Evolutionary conservation across 495 filamentous ascomycete species (phyloP).

Genomic region (Thermochaetoides thermophila): DNA sequence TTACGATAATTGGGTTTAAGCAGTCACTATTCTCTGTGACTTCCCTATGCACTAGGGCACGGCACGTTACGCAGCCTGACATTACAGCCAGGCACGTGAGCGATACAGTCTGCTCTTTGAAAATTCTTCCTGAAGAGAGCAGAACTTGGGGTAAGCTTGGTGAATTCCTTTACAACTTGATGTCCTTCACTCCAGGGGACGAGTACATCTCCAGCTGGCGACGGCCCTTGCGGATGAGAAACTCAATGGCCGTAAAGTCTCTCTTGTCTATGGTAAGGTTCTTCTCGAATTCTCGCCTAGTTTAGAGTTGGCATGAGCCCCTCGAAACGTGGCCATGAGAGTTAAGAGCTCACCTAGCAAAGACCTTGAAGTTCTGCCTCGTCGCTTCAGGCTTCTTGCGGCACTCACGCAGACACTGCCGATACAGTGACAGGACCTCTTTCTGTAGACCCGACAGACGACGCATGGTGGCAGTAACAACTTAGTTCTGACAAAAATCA

Average conservation of each 20-base stretch:
- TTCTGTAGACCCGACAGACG: conserved; percentile 85
- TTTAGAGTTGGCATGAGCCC: conserved; percentile 30
- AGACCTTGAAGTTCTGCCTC: conserved; percentile 24
- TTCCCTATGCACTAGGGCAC: too few relatives aligned
- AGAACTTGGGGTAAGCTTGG: too few relatives aligned
- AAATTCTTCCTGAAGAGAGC: too few relatives aligned
- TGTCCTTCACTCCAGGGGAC: conserved; percentile 69
- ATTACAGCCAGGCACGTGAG: too few relatives aligned
- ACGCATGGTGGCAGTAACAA: conserved; percentile 24
- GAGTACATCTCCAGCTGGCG: conserved; percentile 79
- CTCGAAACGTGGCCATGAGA: neutral
- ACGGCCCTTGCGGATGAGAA: conserved; percentile 67
- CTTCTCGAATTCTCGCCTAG: conserved; percentile 77
- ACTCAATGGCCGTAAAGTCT: conserved; percentile 81
- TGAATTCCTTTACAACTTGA: too few relatives aligned
- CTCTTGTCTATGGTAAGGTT: conserved; percentile 60
- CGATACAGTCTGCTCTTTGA: too few relatives aligned
- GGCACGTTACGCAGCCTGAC: too few relatives aligned
- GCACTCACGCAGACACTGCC: conserved; percentile 65
- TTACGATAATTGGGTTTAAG: too few relatives aligned
- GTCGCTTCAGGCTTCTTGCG: conserved; percentile 57
- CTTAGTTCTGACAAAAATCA: neutral
- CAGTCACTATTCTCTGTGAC: too few relatives aligned
- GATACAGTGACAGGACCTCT: conserved; percentile 76
- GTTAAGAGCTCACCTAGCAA: conserved; percentile 19